A percentile compares a stretch with the other conserved stretches of the same genome.
These are phyloP conservation scores for Botrytis sinoallii DNA, from an alignment of 2,329 filamentous ascomycete genomes.

Conservation along the genomic window DNA sequence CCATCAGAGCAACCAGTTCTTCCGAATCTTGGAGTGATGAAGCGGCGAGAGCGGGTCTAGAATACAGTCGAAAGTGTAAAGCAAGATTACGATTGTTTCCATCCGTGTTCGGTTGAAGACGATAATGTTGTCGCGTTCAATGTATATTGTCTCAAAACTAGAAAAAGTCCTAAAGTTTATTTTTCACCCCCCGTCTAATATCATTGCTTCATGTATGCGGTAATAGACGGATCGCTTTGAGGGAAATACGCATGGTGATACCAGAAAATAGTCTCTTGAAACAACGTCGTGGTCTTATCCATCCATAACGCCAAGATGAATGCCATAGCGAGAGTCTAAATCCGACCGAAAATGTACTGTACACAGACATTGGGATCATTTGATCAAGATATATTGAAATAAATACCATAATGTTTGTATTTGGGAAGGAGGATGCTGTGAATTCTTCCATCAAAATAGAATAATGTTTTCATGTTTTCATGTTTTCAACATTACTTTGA, in stretches of 20 bases:
- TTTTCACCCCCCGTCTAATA: neutral
- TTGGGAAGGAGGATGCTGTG: neutral
- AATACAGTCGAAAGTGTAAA: conserved; percentile 11
- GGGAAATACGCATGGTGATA: neutral
- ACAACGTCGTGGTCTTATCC: neutral
- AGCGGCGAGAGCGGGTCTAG: conserved; percentile 10
- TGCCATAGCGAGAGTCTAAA: neutral
- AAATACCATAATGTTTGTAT: too few species aligned
- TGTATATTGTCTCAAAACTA: neutral
- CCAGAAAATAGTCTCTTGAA: neutral
- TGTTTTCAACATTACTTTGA: neutral
- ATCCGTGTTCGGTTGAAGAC: conserved; percentile 4
- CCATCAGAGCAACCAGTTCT: neutral
- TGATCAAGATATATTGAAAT: neutral
- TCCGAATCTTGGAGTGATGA: neutral
- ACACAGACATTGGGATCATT: neutral
- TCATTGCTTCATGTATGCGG: neutral
- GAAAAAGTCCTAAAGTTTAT: neutral
- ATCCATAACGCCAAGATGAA: neutral
- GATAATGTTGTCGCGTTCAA: neutral
- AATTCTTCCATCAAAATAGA: neutral
- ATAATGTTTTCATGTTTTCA: too few species aligned
- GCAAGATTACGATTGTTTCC: neutral
- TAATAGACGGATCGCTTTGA: neutral
- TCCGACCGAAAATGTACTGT: neutral